These are phyloP conservation scores for Phytophthora uliginosa DNA, from an alignment of 352 stramenopile species.

Conservation along the genomic window DNA sequence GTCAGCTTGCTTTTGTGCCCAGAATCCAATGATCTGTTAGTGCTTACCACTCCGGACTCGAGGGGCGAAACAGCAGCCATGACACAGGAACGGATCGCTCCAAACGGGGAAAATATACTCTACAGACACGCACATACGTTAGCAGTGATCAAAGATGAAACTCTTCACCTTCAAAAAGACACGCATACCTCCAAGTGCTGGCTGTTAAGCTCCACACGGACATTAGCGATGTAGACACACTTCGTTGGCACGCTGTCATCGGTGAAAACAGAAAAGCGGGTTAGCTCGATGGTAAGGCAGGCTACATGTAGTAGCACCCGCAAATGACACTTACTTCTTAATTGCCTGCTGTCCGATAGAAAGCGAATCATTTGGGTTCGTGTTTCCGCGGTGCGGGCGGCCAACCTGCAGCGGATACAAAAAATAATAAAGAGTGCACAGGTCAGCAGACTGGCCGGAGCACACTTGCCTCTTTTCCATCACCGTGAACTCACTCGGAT, in stretches of 20 bases:
- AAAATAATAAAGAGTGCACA: neutral
- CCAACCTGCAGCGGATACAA: slow-evolving; percentile 52
- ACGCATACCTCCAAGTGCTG: slow-evolving; percentile 73
- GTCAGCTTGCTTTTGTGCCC: neutral
- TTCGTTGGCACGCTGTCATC: slow-evolving; percentile 68
- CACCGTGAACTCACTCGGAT: slow-evolving; percentile 54
- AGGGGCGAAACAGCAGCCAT: slow-evolving; percentile 71
- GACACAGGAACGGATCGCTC: slow-evolving; percentile 68
- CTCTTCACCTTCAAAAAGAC: neutral
- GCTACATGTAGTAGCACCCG: neutral
- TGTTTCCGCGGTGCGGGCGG: slow-evolving; percentile 78
- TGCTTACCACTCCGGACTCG: slow-evolving; percentile 58
- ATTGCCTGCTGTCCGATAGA: slow-evolving; percentile 83
- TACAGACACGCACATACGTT: slow-evolving; percentile 21
- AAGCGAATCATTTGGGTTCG: slow-evolving; percentile 65
- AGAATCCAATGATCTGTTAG: slow-evolving; percentile 2
- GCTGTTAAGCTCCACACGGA: slow-evolving; percentile 80
- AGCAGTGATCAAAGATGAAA: neutral
- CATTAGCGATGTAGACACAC: slow-evolving; percentile 78
- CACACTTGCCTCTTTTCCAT: too few relatives aligned
- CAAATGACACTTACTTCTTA: slow-evolving; percentile 60
- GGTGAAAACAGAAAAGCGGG: slow-evolving; percentile 3
- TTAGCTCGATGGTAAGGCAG: neutral
- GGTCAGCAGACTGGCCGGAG: neutral
- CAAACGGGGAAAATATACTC: slow-evolving; percentile 88